Percentiles rank a stretch among this genome's conserved stretches.
These are phyloP conservation scores for Ophiorrhiza pumila DNA, from an alignment of 257 asterid species.

Conservation along the genomic window DNA sequence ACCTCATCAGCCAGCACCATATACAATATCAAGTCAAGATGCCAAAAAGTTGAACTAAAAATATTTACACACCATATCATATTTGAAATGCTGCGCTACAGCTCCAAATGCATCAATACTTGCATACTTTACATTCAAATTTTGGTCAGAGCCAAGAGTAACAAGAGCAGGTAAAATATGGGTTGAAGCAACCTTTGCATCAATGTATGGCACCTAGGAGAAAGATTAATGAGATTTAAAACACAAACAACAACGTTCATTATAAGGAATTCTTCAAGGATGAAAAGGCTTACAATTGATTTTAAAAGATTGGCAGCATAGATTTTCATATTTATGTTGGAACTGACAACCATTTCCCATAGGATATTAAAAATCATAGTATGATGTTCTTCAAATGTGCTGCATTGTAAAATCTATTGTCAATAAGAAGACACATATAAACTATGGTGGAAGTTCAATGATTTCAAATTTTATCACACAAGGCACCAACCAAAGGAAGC, in stretches of 20 bases:
- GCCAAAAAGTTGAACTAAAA: constrained; percentile 1
- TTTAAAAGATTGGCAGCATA: constrained; percentile 79
- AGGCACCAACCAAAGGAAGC: constrained; percentile 76
- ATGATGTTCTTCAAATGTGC: constrained; percentile 82
- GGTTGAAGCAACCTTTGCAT: constrained; percentile 79
- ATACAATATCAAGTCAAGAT: constrained; percentile 10
- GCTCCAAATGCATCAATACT: constrained; percentile 96
- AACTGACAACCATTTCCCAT: constrained; percentile 95
- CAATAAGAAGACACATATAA: constrained; percentile 5
- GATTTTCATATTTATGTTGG: constrained; percentile 62
- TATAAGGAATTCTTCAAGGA: not conserved
- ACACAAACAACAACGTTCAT: not conserved
- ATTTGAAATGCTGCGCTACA: constrained; percentile 94
- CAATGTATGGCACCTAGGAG: constrained; percentile 76
- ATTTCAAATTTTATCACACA: constrained; percentile 10
- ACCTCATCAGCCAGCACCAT: constrained; percentile 26
- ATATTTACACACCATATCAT: constrained; percentile 51
- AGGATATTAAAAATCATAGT: constrained; percentile 70
- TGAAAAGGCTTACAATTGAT: constrained; percentile 65
- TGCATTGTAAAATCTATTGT: constrained; percentile 36
- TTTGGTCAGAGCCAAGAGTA: constrained; percentile 98
- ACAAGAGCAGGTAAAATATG: constrained; percentile 95
- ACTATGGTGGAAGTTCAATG: constrained; percentile 4
- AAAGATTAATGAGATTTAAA: constrained; percentile 12
- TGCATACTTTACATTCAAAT: constrained; percentile 81